Conservation (phyloP, 495 filamentous ascomycete genomes). For the Wilcoxina mikolae region DNA sequence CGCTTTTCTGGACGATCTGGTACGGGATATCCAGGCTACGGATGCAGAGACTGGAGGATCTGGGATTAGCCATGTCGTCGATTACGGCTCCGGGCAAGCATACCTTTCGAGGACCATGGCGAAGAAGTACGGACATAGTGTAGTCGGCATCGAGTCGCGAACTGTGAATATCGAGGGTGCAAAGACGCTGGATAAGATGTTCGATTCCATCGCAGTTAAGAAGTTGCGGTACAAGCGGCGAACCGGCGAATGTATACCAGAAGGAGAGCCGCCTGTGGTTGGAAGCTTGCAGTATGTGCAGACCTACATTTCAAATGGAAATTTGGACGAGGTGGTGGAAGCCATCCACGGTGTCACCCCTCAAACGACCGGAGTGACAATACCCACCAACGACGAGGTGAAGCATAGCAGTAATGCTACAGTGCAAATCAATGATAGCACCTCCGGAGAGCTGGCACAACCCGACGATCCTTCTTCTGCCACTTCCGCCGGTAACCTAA, state of each 20-base stretch:
- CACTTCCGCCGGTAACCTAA: neutral
- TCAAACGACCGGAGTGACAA: neutral
- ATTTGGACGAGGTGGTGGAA: conserved; percentile 42
- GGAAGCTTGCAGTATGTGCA: conserved; percentile 56
- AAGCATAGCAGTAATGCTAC: too few relatives aligned
- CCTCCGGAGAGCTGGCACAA: neutral
- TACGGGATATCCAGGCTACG: conserved; percentile 32
- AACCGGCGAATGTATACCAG: conserved; percentile 28
- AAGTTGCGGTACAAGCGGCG: conserved; percentile 50
- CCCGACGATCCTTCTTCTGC: neutral
- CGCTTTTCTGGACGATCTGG: conserved; percentile 37
- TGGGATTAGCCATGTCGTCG: conserved; percentile 71
- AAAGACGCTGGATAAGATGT: conserved; percentile 60
- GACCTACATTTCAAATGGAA: conserved; percentile 42
- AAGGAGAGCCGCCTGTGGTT: conserved; percentile 30
- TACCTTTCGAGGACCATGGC: conserved; percentile 84
- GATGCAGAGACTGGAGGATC: conserved; percentile 25
- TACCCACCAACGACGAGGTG: neutral
- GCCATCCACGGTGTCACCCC: conserved; percentile 23
- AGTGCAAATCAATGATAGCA: too few relatives aligned
- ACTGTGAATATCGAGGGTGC: conserved; percentile 74
- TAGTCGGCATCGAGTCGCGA: conserved; percentile 82
- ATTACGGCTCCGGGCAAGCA: conserved; percentile 92
- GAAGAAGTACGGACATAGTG: conserved; percentile 68
- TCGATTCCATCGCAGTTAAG: conserved; percentile 63